These are phyloP conservation scores for Malassezia pachydermatis DNA, from an alignment of 1,284 basidiomycete genomes.

Conservation along the genomic window DNA sequence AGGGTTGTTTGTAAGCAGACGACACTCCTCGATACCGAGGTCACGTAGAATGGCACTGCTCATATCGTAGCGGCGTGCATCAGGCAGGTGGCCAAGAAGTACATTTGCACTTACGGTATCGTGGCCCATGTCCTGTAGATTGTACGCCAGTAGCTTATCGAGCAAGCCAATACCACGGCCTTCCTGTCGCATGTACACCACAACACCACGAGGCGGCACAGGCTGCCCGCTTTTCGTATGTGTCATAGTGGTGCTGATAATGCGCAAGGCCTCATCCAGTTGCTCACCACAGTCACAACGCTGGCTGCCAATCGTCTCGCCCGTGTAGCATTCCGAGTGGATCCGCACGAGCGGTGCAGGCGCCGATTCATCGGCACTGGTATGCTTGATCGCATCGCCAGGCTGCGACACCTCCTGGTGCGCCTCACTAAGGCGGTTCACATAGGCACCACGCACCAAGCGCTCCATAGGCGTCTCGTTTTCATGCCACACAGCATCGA, in stretches of 20 bases:
- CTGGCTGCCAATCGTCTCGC: conserved; percentile 95
- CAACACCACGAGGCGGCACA: conserved; percentile 57
- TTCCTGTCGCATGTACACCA: conserved; percentile 94
- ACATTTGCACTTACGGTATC: conserved; percentile 97
- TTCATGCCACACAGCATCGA: conserved; percentile 76
- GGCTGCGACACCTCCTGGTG: conserved; percentile 55
- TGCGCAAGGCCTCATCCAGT: conserved; percentile 85
- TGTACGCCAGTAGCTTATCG: conserved; percentile 95
- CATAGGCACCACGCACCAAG: conserved; percentile 83
- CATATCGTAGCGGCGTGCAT: conserved; percentile 85
- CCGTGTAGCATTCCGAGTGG: conserved; percentile 97
- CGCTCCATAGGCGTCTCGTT: conserved; percentile 87
- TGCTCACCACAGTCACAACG: conserved; percentile 98
- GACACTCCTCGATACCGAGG: conserved; percentile 61
- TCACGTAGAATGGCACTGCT: conserved; percentile 82
- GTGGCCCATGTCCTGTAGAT: conserved; percentile 92
- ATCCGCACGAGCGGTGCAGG: conserved; percentile 75
- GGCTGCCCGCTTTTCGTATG: neutral
- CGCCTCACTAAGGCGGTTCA: conserved; percentile 64
- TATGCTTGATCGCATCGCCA: conserved; percentile 6
- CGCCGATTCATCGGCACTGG: conserved; percentile 15
- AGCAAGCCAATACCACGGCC: conserved; percentile 94
- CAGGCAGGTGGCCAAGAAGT: conserved; percentile 84
- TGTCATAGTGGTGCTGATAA: conserved; percentile 55
- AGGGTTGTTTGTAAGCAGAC: conserved; percentile 91